Evolutionary conservation across 306 rosid genomes (phyloP).

Genomic region (Medicago arabica): DNA sequence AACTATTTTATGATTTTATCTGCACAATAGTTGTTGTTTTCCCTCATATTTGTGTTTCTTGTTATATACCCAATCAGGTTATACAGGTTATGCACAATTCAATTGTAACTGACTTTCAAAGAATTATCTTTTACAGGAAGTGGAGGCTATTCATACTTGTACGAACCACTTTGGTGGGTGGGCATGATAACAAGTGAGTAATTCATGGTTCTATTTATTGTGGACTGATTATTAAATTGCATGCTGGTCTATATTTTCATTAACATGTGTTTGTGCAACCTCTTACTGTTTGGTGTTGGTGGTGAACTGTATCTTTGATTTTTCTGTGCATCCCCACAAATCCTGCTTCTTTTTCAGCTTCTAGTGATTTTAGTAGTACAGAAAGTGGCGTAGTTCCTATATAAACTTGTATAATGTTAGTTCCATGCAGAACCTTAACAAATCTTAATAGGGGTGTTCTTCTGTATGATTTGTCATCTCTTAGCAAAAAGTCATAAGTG

Average conservation of each 20-base stretch:
- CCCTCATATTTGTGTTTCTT: background rate
- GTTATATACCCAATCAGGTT: constrained; percentile 7
- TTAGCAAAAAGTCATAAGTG: constrained; percentile 7
- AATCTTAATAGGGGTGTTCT: constrained; percentile 30
- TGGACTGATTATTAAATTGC: constrained; percentile 12
- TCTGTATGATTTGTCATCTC: background rate
- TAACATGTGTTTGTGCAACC: background rate
- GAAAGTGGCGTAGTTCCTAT: constrained; percentile 16
- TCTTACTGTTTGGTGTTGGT: background rate
- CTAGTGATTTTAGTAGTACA: constrained; percentile 4
- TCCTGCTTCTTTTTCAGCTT: background rate
- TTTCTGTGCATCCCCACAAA: constrained; percentile 19
- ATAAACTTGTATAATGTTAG: constrained; percentile 23
- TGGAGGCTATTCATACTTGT: constrained; percentile 98
- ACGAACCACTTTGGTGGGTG: constrained; percentile 99
- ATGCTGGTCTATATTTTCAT: constrained; percentile 13
- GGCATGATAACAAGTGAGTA: constrained; percentile 99
- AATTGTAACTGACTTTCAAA: constrained; percentile 39
- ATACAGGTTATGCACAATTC: background rate
- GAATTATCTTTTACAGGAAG: constrained; percentile 65
- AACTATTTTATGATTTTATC: constrained; percentile 5
- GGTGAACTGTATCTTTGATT: background rate
- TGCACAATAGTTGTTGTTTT: background rate
- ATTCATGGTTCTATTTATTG: constrained; percentile 32
- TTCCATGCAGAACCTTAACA: constrained; percentile 25